Percentiles rank a stretch among this genome's conserved stretches.
These are phyloP conservation scores for Verticillium longisporum DNA, from an alignment of 2,329 filamentous ascomycete genomes.

Conservation along the genomic window DNA sequence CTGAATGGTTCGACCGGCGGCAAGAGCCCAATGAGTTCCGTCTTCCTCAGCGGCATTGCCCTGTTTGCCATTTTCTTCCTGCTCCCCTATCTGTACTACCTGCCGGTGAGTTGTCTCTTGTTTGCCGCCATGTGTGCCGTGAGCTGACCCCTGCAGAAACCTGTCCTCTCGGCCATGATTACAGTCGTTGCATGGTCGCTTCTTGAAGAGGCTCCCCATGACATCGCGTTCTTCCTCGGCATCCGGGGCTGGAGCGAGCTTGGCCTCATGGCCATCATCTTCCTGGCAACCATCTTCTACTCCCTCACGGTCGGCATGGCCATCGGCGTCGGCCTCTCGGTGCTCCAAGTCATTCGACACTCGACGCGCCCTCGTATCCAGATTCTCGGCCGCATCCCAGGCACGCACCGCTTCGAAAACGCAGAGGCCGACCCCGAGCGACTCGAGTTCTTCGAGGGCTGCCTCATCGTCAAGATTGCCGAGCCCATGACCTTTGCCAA, in stretches of 20 bases:
- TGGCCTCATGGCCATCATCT: slow-evolving; percentile 81
- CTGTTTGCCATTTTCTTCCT: slow-evolving; percentile 75
- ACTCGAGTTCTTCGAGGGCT: slow-evolving; percentile 86
- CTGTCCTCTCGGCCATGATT: slow-evolving; percentile 88
- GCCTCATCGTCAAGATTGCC: slow-evolving; percentile 93
- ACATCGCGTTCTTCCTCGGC: slow-evolving; percentile 80
- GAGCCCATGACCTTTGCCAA: slow-evolving; percentile 97
- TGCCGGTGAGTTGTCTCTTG: slow-evolving; percentile 61
- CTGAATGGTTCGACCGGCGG: slow-evolving; percentile 90
- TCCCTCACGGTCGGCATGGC: slow-evolving; percentile 91
- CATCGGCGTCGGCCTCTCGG: slow-evolving; percentile 83
- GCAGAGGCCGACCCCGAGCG: slow-evolving; percentile 66
- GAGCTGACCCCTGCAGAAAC: slow-evolving; percentile 55
- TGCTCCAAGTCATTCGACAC: slow-evolving; percentile 85
- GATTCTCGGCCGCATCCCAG: slow-evolving; percentile 84
- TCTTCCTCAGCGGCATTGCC: slow-evolving; percentile 78
- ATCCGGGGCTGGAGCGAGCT: slow-evolving; percentile 86
- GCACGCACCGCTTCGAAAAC: slow-evolving; percentile 79
- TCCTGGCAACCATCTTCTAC: slow-evolving; percentile 92
- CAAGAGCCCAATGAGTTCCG: slow-evolving; percentile 86
- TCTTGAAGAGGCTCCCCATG: slow-evolving; percentile 90
- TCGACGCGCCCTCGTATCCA: slow-evolving; percentile 90
- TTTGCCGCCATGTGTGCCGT: neutral
- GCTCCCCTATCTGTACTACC: slow-evolving; percentile 86
- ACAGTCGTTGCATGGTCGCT: slow-evolving; percentile 91